These are phyloP conservation scores for Exophiala spinifera DNA, from an alignment of 2,329 filamentous ascomycete species.

Conservation along the genomic window DNA sequence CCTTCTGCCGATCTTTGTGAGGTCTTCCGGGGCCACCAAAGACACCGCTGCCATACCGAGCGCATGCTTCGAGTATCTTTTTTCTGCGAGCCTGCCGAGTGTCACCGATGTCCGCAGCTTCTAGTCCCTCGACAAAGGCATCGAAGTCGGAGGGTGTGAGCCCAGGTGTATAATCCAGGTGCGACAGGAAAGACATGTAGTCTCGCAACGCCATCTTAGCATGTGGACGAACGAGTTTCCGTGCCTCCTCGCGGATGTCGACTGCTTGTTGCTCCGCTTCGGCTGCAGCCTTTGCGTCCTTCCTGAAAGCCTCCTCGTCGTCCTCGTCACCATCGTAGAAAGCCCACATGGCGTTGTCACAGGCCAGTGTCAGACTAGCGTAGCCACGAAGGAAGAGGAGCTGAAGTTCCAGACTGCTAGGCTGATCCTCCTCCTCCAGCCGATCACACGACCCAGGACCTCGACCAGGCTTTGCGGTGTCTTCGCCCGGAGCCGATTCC, in stretches of 20 bases:
- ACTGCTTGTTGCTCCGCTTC: conserved; percentile 40
- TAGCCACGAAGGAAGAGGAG: conserved; percentile 72
- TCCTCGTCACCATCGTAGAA: conserved; percentile 43
- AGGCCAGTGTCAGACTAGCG: conserved; percentile 69
- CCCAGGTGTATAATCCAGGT: conserved; percentile 76
- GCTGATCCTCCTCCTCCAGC: conserved; percentile 63
- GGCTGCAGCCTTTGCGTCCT: conserved; percentile 27
- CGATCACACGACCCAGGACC: conserved; percentile 51
- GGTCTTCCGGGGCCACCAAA: conserved; percentile 16
- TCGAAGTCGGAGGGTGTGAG: conserved; percentile 55
- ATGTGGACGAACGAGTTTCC: conserved; percentile 68
- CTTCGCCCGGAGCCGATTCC: conserved; percentile 48
- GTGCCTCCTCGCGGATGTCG: conserved; percentile 51
- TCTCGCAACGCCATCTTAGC: conserved; percentile 75
- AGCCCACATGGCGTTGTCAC: conserved; percentile 59
- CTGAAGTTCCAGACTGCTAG: conserved; percentile 70
- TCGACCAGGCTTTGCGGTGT: conserved; percentile 38
- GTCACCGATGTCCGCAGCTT: conserved; percentile 52
- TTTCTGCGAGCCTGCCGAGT: conserved; percentile 34
- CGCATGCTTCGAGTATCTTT: conserved; percentile 24
- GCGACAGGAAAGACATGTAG: conserved; percentile 67
- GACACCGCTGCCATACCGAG: conserved; percentile 18
- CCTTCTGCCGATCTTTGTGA: conserved; percentile 4
- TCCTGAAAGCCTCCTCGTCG: background rate
- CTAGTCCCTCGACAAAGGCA: conserved; percentile 57